Base-by-base conservation (phyloP, 805 yeast genomes). In the Candida sakaeoensis region DNA sequence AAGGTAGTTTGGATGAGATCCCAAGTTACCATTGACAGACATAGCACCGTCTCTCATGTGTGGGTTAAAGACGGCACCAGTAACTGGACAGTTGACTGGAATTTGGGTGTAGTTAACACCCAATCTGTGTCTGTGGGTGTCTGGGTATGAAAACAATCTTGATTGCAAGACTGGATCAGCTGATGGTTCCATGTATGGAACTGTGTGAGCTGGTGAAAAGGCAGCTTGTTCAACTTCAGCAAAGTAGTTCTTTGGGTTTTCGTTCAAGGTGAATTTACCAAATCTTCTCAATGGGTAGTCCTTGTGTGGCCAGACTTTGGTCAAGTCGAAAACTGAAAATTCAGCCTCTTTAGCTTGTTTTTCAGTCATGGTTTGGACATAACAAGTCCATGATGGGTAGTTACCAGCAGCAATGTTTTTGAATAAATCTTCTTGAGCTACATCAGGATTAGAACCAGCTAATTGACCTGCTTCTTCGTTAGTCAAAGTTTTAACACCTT, bases 261-360 rank as follows among this genome's bases (percentile, higher is more conserved):
- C 86, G 63, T 87, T 83, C 60, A 87, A 65, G 1, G 78, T 79
- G 49, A 87, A 68, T 60, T 80, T 81, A 60, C 95, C 96, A 58
- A 88, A 82, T 61, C 80, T 80, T 63, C 95, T 79, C 68, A 88
- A 65, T 56, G 96, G 96, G 74, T 79, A 88, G 42, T 87, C 82
- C 52, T 67, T 69, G 58, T 88, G 95, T 25, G 96, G 88, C 96
- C 96, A 88, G 41, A 85, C 84, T 70, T 89, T 89, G 48, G 96
- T 88, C 61, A 88, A 73, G 65, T 88, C 96, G 58, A 85, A 87
- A 33, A 89, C 90, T 5, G 91, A 83, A 66, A 84, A 87, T 57
- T 83, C 82, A 36, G 77, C 76, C 45, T 78, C 64, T 62, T 82
- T 75, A 44, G 95, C 88, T 64, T 88, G 80, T 52, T 79, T 85